These are phyloP conservation scores for Protomyces arabidopsidicola DNA, from an alignment of 1,139 yeast species.

Conservation along the genomic window DNA sequence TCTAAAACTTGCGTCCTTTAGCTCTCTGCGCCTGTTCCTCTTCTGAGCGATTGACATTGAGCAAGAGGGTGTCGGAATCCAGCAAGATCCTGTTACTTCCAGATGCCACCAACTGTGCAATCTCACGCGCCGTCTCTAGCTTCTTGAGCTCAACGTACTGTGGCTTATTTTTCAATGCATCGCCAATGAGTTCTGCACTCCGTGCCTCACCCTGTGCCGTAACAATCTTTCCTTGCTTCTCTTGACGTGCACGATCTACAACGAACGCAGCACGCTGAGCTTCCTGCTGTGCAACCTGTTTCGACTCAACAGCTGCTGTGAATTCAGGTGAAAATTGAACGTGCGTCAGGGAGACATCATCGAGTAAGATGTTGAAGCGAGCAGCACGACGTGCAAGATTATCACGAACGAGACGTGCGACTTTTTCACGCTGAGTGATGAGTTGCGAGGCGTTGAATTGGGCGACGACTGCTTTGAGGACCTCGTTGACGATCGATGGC, in stretches of 20 bases:
- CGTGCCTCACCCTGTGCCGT: constrained; percentile 98
- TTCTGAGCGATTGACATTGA: constrained; percentile 54
- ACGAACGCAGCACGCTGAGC: constrained; percentile 97
- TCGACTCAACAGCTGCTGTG: constrained; percentile 96
- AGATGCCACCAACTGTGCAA: constrained; percentile 74
- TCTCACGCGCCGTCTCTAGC: constrained; percentile 94
- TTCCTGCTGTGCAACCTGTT: constrained; percentile 98
- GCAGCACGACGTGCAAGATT: constrained; percentile 86
- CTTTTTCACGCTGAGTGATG: constrained; percentile 96
- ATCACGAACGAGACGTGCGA: constrained; percentile 84
- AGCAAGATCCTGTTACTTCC: constrained; percentile 89
- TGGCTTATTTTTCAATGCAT: constrained; percentile 74
- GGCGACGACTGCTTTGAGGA: constrained; percentile 91
- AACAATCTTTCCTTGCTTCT: constrained; percentile 91
- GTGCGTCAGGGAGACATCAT: constrained; percentile 67
- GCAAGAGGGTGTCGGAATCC: constrained; percentile 85
- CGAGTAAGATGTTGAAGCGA: constrained; percentile 78
- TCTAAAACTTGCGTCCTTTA: background rate
- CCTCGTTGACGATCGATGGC: constrained; percentile 96
- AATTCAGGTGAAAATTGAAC: constrained; percentile 98
- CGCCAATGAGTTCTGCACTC: constrained; percentile 97
- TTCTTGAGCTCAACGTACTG: constrained; percentile 87
- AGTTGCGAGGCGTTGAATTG: constrained; percentile 97
- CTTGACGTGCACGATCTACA: constrained; percentile 95
- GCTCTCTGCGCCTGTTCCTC: background rate